phyloP scores from a whole-genome alignment of 1,284 basidiomycete genomes.

The Inonotus obliquus region DNA sequence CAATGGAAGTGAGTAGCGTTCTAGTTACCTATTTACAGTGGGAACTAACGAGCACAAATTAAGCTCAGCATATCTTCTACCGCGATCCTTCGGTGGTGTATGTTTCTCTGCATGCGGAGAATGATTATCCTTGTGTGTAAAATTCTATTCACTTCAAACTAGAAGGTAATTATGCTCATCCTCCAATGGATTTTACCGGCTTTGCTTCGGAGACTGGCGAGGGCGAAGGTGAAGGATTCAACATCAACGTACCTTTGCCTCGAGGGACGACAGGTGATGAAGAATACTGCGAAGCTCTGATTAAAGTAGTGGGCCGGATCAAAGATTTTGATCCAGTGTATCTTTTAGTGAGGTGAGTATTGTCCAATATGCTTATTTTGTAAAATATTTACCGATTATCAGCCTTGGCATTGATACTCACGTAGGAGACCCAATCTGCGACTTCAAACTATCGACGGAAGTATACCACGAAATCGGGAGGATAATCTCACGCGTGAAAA shows the following conservation, averaged over 20 bases:
- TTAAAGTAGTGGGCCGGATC: slow-evolving; percentile 24
- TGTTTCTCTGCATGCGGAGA: slow-evolving; percentile 31
- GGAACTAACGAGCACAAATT: neutral
- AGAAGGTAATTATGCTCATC: neutral
- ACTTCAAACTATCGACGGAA: slow-evolving; percentile 29
- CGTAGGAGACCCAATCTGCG: slow-evolving; percentile 32
- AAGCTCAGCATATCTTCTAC: slow-evolving; percentile 34
- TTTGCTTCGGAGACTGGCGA: slow-evolving; percentile 27
- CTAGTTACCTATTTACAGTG: neutral
- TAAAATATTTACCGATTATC: neutral
- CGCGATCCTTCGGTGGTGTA: slow-evolving; percentile 31
- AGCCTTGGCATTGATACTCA: slow-evolving; percentile 36
- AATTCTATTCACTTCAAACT: neutral
- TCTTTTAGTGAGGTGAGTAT: slow-evolving; percentile 30
- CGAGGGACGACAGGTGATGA: slow-evolving; percentile 26
- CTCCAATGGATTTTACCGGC: slow-evolving; percentile 33
- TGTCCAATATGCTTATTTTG: neutral
- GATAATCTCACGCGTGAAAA: slow-evolving; percentile 24
- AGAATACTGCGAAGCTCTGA: slow-evolving; percentile 27
- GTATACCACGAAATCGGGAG: slow-evolving; percentile 31
- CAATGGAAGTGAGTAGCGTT: slow-evolving; percentile 29
- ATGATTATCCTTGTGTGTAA: slow-evolving; percentile 35
- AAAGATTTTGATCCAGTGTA: slow-evolving; percentile 25
- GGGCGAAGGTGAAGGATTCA: slow-evolving; percentile 27
- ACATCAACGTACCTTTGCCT: slow-evolving; percentile 32